Evolutionary conservation across 73 alveolate species (phyloP).

Genomic region (Paraurostyla sp.): DNA sequence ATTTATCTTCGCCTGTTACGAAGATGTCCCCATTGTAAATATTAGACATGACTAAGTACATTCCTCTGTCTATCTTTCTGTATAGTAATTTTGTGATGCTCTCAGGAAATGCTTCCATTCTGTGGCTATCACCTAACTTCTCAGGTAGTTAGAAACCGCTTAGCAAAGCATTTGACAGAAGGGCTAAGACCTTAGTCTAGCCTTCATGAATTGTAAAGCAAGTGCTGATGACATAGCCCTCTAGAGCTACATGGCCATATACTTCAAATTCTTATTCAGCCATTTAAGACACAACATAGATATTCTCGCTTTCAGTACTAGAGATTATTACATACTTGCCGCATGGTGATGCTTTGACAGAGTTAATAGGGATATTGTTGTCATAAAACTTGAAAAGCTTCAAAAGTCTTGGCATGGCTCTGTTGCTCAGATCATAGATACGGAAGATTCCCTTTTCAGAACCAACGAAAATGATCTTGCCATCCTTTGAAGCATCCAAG

Average conservation of each 20-base stretch:
- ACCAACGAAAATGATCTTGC: slow-evolving; percentile 86
- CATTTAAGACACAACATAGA: slow-evolving; percentile 50
- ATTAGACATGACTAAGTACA: slow-evolving; percentile 58
- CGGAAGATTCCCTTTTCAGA: slow-evolving; percentile 88
- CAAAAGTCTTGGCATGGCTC: slow-evolving; percentile 87
- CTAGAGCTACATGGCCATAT: slow-evolving; percentile 65
- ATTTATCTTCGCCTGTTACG: slow-evolving; percentile 92
- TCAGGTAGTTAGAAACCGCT: slow-evolving; percentile 52
- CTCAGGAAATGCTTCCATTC: slow-evolving; percentile 58
- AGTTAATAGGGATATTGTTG: slow-evolving; percentile 46
- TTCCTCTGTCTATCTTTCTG: slow-evolving; percentile 68
- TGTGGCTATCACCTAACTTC: slow-evolving; percentile 22
- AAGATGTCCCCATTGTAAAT: slow-evolving; percentile 64
- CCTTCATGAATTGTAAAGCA: slow-evolving; percentile 65
- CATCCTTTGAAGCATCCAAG: slow-evolving; percentile 88
- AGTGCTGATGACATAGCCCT: slow-evolving; percentile 46
- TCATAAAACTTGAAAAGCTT: slow-evolving; percentile 67
- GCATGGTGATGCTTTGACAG: slow-evolving; percentile 64
- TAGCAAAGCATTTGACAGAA: slow-evolving; percentile 57
- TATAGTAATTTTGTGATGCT: not conserved
- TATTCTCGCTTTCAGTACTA: slow-evolving; percentile 39
- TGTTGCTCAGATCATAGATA: slow-evolving; percentile 86
- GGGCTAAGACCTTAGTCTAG: slow-evolving; percentile 60
- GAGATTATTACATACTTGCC: slow-evolving; percentile 69
- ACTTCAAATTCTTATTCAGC: slow-evolving; percentile 70